Evolutionary conservation across 352 stramenopile species (phyloP), one percentile per base, ranked within the genome.

Genomic region (Pythium coloratum): DNA sequence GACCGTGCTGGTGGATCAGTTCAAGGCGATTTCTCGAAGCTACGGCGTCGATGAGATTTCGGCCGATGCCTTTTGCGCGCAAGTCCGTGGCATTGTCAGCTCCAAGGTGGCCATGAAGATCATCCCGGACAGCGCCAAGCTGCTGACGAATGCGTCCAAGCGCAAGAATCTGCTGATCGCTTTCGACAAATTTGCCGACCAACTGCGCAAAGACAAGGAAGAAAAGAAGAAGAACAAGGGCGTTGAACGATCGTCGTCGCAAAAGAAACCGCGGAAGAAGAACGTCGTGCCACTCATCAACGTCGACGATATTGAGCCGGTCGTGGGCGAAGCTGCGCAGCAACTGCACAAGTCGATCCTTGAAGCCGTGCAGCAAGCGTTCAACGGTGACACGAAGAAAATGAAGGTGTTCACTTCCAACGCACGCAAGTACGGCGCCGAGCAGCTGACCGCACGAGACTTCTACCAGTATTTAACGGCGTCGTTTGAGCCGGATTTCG

Each of bases 391-490:
- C 58, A 26, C 78, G 14, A 91, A 91, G 77, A 90, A 91, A 65
- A 92, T 95, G 83, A 94, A 95, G 64, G 76, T 78, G 32, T 95
- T 95, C 57, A 94, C 86, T 33, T 86, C 80, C 36, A 90, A 92
- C 55, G 86, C 88, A 36, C 88, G 88, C 62, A 94, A 94, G 63
- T 95, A 92, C 60, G 88, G 88, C 61, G 86, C 78, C 55, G 85
- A 95, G 62, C 82, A 94, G 69, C 89, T 95, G 70, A 88, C 84
- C n/a, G 88, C 88, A 8, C 80, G 88, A 33, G 86, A 95, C 59
- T 95, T 94, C 71, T 95, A 95, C 75, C 82, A 91, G 67, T 95
- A 95, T 87, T 87, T 95, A 83, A 94, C 84, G 50, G 80, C 81
- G 32, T 92, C 88, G 20, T 95, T 95, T 65, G 88, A 95, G n/a